A percentile compares a stretch with the other conserved stretches of the same genome.
These are phyloP conservation scores for Panicum miliaceum DNA, from an alignment of 176 grass and related monocot genomes.

Conservation along the genomic window DNA sequence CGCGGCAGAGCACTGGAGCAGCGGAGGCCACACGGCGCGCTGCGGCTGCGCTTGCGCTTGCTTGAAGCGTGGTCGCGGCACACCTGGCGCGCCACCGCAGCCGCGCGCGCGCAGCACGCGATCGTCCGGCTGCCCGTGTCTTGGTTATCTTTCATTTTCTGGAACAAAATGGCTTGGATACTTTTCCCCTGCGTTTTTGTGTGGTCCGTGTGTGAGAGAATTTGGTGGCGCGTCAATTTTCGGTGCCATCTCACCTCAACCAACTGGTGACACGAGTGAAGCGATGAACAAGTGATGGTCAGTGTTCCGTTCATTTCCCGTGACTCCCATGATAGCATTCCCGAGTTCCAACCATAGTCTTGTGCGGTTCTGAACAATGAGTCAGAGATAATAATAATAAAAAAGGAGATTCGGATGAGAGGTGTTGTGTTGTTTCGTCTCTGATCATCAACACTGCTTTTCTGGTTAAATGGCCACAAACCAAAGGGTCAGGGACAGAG, in stretches of 20 bases:
- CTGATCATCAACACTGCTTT: no score
- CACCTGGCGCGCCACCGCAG: neutral
- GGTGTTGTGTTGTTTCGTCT: no score
- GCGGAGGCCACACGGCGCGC: neutral
- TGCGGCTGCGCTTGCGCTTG: conserved; percentile 27
- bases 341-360: no score
- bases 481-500: no score
- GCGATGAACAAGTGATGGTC: no score
- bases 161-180: no score
- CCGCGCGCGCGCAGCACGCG: neutral
- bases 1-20: neutral
- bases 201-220: neutral
- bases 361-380: no score
- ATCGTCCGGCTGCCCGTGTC: neutral
- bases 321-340: no score
- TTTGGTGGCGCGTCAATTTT: neutral
- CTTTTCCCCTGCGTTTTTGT: neutral
- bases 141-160: neutral
- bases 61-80: neutral
- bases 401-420: no score
- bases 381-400: no score
- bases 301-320: no score
- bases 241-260: neutral
- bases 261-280: neutral
- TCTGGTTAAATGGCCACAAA: no score